Percentiles rank a stretch among this genome's conserved stretches.
Evolutionary conservation across 331 rosid species (phyloP).

Genomic region (Phaseolus coccineus): DNA sequence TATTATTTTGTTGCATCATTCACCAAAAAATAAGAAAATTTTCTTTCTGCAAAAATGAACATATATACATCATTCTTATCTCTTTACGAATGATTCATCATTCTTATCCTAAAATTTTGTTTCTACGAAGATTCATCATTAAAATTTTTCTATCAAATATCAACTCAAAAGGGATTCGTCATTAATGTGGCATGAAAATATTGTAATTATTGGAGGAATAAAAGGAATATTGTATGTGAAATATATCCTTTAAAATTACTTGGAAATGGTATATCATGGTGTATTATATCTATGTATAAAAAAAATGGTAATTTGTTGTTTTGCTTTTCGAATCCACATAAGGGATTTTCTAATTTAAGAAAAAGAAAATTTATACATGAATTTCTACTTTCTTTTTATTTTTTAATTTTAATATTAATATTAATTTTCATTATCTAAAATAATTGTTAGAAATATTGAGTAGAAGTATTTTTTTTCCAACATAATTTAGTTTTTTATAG

Average conservation of each 20-base stretch:
- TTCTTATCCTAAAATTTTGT: slow-evolving; percentile 3
- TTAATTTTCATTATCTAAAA: no score
- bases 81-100: neutral
- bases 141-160: neutral
- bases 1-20: neutral
- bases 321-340: neutral
- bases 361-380: neutral
- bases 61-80: neutral
- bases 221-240: neutral
- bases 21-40: neutral
- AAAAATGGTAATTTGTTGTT: neutral
- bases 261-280: neutral
- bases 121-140: neutral
- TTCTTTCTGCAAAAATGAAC: neutral
- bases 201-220: neutral
- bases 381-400: neutral
- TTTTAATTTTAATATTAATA: no score
- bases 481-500: no score
- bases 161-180: neutral
- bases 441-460: no score
- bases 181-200: neutral
- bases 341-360: neutral
- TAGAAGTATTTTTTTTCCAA: no score
- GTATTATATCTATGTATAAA: neutral
- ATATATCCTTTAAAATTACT: neutral